Base-by-base conservation (phyloP, 176 grass and related monocot species). In the Aegilops longissima region DNA sequence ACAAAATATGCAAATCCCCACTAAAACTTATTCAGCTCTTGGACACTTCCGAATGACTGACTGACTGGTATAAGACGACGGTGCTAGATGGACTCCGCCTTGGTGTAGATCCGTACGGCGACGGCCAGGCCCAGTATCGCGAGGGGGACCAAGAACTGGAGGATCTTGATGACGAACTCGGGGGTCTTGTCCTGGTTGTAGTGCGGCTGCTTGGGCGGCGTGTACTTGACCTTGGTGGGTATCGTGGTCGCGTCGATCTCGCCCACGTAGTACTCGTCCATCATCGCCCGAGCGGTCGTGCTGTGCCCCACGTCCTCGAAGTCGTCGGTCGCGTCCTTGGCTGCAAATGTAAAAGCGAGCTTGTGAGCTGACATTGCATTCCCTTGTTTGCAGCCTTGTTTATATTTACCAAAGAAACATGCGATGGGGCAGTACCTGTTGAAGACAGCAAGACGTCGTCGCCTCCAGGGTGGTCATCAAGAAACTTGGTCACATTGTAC, bases 391-490 rank as follows among this genome's bases (percentile, higher is more conserved):
- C 8, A 61, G 52, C 25, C 24, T 84, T 49, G 1, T 36, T 69
- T 59, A 59, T 21, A 21, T n/a, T 64, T 61, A 71, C 66, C 18
- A 38, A 54, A 86, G 4, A 38, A 66, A 14, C 21, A 83, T 87
- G 77, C 4, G 64, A 63, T 52, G 9, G 58, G 23, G n/a, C 36
- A 38, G 44, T 98, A 98, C 96, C 96, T 44, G 93, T 95, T 80
- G 96, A 92, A 79, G 93, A 94, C 52, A 98, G 62, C 66, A 98
- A 77, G 75, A 98, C 93, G 75, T 98, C 96, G 45, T 98, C 96
- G 61, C 96, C 96, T 79, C 96, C 96, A 79, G 96, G 96, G 86
- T 98, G 96, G 82, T 98, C 96, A 74, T 98, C 96, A 56, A 96
- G 87, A 76, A 98, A 98, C 78, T 94, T 98, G 64, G 96, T 98